Evolutionary conservation across 768 basidiomycete genomes (phyloP).

Genomic region (Pleurotus djamor): DNA sequence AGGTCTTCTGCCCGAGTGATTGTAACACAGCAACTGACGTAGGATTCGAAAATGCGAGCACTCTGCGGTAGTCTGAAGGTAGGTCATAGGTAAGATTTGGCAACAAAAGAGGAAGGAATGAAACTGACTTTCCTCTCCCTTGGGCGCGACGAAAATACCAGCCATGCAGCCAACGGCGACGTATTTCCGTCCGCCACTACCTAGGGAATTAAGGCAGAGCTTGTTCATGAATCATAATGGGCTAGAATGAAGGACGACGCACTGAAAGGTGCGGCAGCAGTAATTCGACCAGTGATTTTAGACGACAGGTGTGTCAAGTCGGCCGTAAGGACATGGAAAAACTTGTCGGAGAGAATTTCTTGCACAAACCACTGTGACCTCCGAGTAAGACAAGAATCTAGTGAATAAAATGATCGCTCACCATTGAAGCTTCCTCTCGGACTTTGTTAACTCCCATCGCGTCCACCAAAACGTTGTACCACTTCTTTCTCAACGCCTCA

Average conservation of each 20-base stretch:
- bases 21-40: conserved; percentile 58
- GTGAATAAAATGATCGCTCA: conserved; percentile 22
- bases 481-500: conserved; percentile 57
- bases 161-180: conserved; percentile 62
- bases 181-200: conserved; percentile 47
- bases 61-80: conserved; percentile 52
- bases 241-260: conserved; percentile 16
- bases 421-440: conserved; percentile 73
- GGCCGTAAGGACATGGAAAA: conserved; percentile 46
- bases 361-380: conserved; percentile 62
- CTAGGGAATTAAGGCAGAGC: conserved; percentile 25
- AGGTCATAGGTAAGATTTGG: not conserved
- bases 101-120: not conserved
- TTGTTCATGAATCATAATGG: not conserved
- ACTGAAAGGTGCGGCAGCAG: conserved; percentile 66
- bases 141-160: conserved; percentile 68
- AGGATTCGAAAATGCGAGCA: conserved; percentile 48
- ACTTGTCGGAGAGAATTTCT: conserved; percentile 54
- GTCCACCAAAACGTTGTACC: conserved; percentile 60
- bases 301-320: conserved; percentile 18
- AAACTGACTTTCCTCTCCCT: conserved; percentile 51
- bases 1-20: conserved; percentile 33
- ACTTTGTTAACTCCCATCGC: conserved; percentile 63
- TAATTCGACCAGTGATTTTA: conserved; percentile 54
- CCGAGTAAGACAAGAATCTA: not conserved